A percentile compares a stretch with the other conserved stretches of the same genome.
Evolutionary conservation across 768 basidiomycete species (phyloP).

Genomic region (Tulasnella sp.): DNA sequence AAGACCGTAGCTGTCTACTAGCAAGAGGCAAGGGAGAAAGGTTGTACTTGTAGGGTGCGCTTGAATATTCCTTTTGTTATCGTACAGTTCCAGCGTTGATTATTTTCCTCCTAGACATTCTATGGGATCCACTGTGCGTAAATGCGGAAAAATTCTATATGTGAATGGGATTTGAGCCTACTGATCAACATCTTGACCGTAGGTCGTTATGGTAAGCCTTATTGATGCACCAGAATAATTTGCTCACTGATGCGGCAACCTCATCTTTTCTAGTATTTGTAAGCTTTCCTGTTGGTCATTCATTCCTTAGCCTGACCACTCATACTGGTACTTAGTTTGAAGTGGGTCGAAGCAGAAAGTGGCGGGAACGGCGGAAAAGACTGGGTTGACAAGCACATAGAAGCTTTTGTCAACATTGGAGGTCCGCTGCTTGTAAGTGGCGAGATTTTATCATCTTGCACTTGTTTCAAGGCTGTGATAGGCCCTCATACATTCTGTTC

Average conservation of each 20-base stretch:
- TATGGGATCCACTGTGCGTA: conserved; percentile 68
- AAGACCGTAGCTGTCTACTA: conserved; percentile 23
- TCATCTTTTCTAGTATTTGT: conserved; percentile 66
- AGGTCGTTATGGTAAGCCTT: conserved; percentile 17
- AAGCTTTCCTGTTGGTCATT: conserved; percentile 25
- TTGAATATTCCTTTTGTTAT: not conserved
- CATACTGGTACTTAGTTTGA: conserved; percentile 43
- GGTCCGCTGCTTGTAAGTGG: conserved; percentile 60
- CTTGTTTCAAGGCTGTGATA: not conserved
- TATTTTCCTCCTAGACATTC: conserved; percentile 41
- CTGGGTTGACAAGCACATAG: conserved; percentile 92
- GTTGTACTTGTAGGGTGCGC: conserved; percentile 53
- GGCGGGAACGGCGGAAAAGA: conserved; percentile 70
- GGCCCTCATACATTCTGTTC: not conserved
- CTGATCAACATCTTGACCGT: not conserved
- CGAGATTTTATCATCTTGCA: too few species aligned
- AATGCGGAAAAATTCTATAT: not conserved
- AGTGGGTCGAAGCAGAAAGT: conserved; percentile 88
- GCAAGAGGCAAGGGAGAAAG: conserved; percentile 59
- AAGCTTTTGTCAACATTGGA: conserved; percentile 71
- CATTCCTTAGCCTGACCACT: not conserved
- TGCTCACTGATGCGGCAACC: not conserved
- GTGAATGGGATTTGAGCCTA: not conserved
- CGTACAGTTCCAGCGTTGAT: not conserved
- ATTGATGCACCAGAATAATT: too few species aligned